Conservation (phyloP, 345 rosid species). For the Syzygium jambos region DNA sequence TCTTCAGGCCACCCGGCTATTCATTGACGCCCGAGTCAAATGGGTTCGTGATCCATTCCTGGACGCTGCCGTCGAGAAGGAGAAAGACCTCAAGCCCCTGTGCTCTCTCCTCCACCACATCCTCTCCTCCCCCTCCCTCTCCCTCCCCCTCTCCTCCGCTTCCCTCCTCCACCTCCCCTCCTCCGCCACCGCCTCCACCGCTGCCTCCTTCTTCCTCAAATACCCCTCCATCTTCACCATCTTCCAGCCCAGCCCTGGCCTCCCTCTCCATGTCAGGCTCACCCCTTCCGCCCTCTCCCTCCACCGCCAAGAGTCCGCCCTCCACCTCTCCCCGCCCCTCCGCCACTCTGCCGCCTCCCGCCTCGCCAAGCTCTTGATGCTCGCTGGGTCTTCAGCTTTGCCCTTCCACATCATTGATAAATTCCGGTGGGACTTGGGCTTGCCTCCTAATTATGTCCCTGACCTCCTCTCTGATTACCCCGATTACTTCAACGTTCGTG, state of each 20-base stretch:
- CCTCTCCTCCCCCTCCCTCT: conserved; percentile 39
- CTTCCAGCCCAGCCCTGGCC: conserved; percentile 64
- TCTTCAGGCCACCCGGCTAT: conserved; percentile 22
- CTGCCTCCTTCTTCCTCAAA: conserved; percentile 32
- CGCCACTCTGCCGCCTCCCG: conserved; percentile 28
- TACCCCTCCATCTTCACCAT: conserved; percentile 40
- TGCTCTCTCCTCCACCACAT: conserved; percentile 59
- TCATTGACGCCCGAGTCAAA: conserved; percentile 56
- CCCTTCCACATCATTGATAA: conserved; percentile 48
- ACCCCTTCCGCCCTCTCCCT: conserved; percentile 37
- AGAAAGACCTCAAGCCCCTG: conserved; percentile 51
- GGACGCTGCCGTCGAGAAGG: conserved; percentile 41
- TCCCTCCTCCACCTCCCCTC: conserved; percentile 45
- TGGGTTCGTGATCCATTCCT: conserved; percentile 65
- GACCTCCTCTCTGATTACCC: conserved; percentile 58
- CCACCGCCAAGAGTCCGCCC: conserved; percentile 43
- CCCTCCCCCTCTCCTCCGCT: conserved; percentile 56
- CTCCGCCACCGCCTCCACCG: conserved; percentile 29
- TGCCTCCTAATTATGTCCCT: conserved; percentile 55
- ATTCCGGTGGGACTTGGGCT: conserved; percentile 66
- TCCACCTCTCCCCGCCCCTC: conserved; percentile 20
- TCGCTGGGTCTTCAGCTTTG: conserved; percentile 28
- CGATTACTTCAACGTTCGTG: conserved; percentile 50
- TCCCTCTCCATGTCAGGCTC: conserved; percentile 61
- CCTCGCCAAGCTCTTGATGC: conserved; percentile 63